Conservation (phyloP, 352 stramenopile species). For the Elongisporangium anandrum region DNA sequence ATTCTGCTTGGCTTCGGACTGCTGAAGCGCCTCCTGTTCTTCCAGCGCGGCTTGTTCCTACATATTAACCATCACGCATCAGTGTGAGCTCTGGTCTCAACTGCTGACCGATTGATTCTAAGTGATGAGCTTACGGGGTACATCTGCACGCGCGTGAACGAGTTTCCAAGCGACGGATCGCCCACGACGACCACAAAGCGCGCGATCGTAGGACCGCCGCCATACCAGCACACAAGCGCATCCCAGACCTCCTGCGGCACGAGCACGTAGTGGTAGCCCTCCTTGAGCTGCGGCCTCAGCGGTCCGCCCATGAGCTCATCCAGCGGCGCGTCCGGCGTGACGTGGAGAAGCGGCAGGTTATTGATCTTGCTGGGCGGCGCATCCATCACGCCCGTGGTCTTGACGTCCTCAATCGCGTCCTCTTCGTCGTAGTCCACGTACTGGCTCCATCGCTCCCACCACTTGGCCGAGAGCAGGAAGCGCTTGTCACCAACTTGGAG, state of each 20-base stretch:
- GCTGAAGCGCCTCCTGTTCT: constrained; percentile 7
- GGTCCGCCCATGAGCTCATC: constrained; percentile 68
- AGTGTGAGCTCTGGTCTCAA: constrained; percentile 2
- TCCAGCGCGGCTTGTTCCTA: constrained; percentile 35
- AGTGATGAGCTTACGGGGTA: constrained; percentile 67
- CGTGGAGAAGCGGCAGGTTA: constrained; percentile 56
- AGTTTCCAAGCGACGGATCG: constrained; percentile 43
- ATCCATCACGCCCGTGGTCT: constrained; percentile 7
- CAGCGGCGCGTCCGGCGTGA: constrained; percentile 32
- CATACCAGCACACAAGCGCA: constrained; percentile 62
- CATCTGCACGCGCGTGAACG: constrained; percentile 72
- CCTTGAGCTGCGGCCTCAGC: constrained; percentile 59
- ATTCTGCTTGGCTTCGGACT: constrained; percentile 12
- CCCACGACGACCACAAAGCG: constrained; percentile 70
- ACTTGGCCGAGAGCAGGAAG: constrained; percentile 75
- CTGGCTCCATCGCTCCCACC: constrained; percentile 78
- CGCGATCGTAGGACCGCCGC: constrained; percentile 60
- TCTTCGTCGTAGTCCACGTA: constrained; percentile 58
- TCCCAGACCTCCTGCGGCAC: constrained; percentile 78
- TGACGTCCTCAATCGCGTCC: constrained; percentile 3
- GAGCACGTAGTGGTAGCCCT: constrained; percentile 73
- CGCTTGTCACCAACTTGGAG: constrained; percentile 76
- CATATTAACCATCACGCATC: not conserved
- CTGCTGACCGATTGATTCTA: too few relatives aligned
- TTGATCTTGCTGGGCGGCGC: constrained; percentile 51